Percentiles rank a stretch among this genome's conserved stretches.
Evolutionary conservation across 805 yeast species (phyloP).

Genomic region (Ogataea trehaloabstinens): DNA sequence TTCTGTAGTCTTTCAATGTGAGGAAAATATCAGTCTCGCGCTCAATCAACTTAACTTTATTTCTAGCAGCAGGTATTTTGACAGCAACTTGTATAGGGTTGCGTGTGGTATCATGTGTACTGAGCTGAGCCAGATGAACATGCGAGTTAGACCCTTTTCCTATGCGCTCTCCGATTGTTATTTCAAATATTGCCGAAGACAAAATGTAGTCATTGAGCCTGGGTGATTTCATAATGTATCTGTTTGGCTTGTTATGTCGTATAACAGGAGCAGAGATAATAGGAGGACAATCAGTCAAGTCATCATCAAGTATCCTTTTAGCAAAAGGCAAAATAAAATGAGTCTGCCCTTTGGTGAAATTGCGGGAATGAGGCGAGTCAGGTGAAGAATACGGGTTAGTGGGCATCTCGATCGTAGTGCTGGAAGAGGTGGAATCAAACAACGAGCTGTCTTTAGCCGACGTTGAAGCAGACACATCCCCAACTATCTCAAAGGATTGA

Average conservation of each 20-base stretch:
- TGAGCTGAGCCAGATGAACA: conserved; percentile 23
- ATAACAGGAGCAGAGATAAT: conserved; percentile 1
- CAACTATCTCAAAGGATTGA: conserved; percentile 6
- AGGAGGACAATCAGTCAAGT: background rate
- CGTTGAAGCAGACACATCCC: conserved; percentile 8
- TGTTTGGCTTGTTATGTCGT: conserved; percentile 1
- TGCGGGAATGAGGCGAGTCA: conserved; percentile 6
- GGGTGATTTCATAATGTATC: conserved; percentile 17
- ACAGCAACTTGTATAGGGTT: conserved; percentile 21
- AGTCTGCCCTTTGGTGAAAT: conserved; percentile 5
- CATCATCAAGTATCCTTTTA: conserved; percentile 1
- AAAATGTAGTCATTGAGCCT: conserved; percentile 20
- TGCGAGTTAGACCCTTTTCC: conserved; percentile 33
- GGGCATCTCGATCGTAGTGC: conserved; percentile 1
- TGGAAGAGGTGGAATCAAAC: conserved; percentile 1
- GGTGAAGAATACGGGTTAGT: conserved; percentile 9
- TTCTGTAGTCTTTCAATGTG: conserved; percentile 18
- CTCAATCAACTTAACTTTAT: conserved; percentile 24
- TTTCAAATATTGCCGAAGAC: conserved; percentile 16
- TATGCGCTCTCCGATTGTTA: conserved; percentile 17
- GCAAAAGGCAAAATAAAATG: conserved; percentile 1
- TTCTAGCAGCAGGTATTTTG: conserved; percentile 28
- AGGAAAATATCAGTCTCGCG: conserved; percentile 26
- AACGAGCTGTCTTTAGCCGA: background rate
- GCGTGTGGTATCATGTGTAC: conserved; percentile 8